Base-by-base conservation (phyloP, 352 stramenopile species). In the Thalassiosira ordinaria region DNA sequence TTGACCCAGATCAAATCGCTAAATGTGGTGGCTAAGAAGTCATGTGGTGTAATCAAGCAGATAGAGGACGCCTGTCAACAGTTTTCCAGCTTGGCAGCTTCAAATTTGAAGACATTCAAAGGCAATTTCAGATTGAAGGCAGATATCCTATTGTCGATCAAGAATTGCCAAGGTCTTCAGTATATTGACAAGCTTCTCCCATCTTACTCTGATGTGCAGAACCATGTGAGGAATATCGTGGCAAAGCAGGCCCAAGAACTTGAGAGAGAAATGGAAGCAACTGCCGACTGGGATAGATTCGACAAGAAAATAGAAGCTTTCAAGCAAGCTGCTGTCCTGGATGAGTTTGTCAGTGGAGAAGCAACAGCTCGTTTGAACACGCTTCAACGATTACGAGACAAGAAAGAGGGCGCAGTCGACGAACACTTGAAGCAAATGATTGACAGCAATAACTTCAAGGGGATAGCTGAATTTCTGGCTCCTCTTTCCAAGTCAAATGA, bases 381-480 rank as follows among this genome's bases (percentile, higher is more conserved):
- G 4, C 51, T 91, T 14, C 47, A 47, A 9, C 65, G 53, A 8
- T 53, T 87, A 16, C 72, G 68, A n/a, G 80, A 82, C 4, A 46
- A 83, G 55, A 87, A 90, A 77, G 84, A 87, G 60, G 49, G 11
- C 9, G 37, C 72, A 59, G 80, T 85, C 5, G 78, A 89, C 73
- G 69, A 56, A n/a, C 27, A 73, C 7, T 16, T 91, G 2, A 27
- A 82, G 14, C 52, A 69, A 29, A 71, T 89, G 65, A 91, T 89
- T 51, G 0, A 16, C 11, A 63, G 26, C 5, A 53, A 87, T n/a
- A 80, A 91, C 56, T 91, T 84, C 37, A 70, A 78, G 47, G 71
- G 75, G 0, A 78, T 91, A 55, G 22, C 46, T 37, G 70, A 83
- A 22, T 82, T 89, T 20, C 44, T 91, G n/a, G 2, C 51, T 37